Evolutionary conservation across 371 early-diverging fungal species (phyloP), one percentile per base, ranked within the genome.

Genomic region (Conidiobolus coronatus): DNA sequence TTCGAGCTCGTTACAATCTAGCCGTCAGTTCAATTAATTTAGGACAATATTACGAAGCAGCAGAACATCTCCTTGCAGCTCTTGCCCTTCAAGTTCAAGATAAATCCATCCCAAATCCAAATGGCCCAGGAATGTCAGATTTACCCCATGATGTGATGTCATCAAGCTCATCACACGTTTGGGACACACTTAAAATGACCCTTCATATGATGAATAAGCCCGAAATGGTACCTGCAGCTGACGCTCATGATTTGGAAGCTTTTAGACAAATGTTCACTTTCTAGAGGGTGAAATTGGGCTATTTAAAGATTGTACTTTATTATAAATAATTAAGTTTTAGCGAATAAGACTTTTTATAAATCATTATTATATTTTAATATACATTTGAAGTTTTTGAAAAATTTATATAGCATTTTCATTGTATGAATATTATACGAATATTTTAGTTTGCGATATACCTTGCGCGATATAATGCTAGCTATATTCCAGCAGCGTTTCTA

Each of bases 1-100:
- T 94, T 22, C 79, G 97, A 14, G 97, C 89, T 6, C 73, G 91
- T 11, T 94, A 89, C 66, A 96, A 96, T 60, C 59, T 94, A 21
- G 87, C 88, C 8, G 77, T 94, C 40, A 76, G 82, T 43, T 89
- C 87, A 54, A 82, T 93, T 50, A 87, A 91, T 57, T 57, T 93
- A 36, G 78, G 81, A 2, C 77, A 81, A 51, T 77, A 88, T 52
- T 59, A 67, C 2, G 93, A 93, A 58, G 91, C 95, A 0, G 90
- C 86, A 2, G 88, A 86, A 48, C 88, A 96, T 58, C 59, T 93
- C 20, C 57, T 96, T 34, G 74, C 76, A 11, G 83, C 91, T 0
- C 61, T 95, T 34, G 64, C 78, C 2, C 65, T 86, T 15, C 93
- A 92, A 34, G 18, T 34, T n/a, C 46, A 40, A 15, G 45, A 45